Base-by-base conservation (phyloP, 2,329 filamentous ascomycete species). In the Exutisphaerella laricina region DNA sequence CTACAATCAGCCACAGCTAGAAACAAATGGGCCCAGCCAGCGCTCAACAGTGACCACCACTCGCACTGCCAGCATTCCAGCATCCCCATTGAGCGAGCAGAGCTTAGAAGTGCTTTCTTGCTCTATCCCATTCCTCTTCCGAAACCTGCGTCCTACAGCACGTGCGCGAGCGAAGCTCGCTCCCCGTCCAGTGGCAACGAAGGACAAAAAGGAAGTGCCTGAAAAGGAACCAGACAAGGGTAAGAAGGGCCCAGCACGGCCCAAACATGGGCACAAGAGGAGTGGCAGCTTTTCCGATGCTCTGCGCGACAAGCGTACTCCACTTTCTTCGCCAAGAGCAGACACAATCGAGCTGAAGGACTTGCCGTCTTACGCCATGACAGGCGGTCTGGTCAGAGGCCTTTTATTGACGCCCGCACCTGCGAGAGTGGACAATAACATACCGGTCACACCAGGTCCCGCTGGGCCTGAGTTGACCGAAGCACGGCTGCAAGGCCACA, bases 221-320 rank as follows among this genome's bases (percentile, higher is more conserved):
- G 34, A 34, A 22, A 45, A 44, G 28, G 23, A 26, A 12, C 23
- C 6, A 12, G 23, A 26, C 12, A 26, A 26, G 23, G 23, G 23
- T 12, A 31, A 38, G 12, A 42, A 44, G n/a, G 43, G 39, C 28
- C 34, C 46, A 4, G 29, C 34, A 13, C 40, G 47, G 25, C 58
- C 55, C 12, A 65, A 67, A 7, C 74, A 77, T 49, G 63, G 70
- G 2, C 88, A 95, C 65, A 89, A 88, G 64, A 81, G 88, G 16
- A 94, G 86, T 59, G 88, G 83, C 37, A 96, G 89, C 61, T 83
- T 92, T 56, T 86, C 85, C 0, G 87, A 96, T 66, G 90, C 89
- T 1, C 65, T 90, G 39, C 74, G 88, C 54, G 85, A 92, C 58
- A 65, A 82, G 69, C 66, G 78, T 41, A 66, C 73, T 8, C 74